phyloP scores from a whole-genome alignment of 2,329 filamentous ascomycete genomes.

The Tolypocladium amazonense region DNA sequence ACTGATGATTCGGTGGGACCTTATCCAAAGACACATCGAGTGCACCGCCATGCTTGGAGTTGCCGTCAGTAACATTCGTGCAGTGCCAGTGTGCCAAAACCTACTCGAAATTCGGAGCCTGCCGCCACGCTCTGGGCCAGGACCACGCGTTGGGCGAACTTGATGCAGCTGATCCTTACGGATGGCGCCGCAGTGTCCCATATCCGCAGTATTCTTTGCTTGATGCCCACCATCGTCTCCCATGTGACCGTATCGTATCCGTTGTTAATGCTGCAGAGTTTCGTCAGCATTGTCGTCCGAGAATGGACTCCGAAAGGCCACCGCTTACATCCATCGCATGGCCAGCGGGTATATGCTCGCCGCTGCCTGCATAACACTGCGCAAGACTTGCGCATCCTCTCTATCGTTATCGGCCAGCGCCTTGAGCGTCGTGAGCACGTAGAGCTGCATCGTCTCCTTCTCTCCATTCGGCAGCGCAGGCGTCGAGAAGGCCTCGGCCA shows the following conservation, averaged over 20 bases:
- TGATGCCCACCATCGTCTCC: constrained; percentile 82
- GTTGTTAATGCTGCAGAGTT: constrained; percentile 63
- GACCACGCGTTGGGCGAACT: constrained; percentile 90
- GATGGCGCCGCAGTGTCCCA: constrained; percentile 74
- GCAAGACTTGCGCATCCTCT: constrained; percentile 71
- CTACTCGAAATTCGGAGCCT: constrained; percentile 72
- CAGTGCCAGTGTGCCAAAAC: constrained; percentile 16
- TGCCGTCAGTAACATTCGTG: constrained; percentile 11
- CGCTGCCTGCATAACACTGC: constrained; percentile 76
- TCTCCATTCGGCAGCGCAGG: constrained; percentile 67
- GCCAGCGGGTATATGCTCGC: constrained; percentile 90
- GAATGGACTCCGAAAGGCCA: background rate
- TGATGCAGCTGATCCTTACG: constrained; percentile 88
- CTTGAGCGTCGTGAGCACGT: constrained; percentile 68
- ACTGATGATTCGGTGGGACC: constrained; percentile 70
- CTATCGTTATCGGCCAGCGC: constrained; percentile 59
- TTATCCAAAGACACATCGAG: constrained; percentile 77
- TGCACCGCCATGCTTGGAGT: constrained; percentile 30
- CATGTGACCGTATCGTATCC: constrained; percentile 71
- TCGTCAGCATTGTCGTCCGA: constrained; percentile 6
- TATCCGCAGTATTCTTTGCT: constrained; percentile 74
- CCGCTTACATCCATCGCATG: constrained; percentile 86
- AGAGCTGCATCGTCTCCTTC: constrained; percentile 71
- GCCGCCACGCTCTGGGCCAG: constrained; percentile 81
- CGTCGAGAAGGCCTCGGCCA: constrained; percentile 91